Evolutionary conservation across 176 grass and related monocot genomes (phyloP).

Genomic region (Triticum timopheevii): DNA sequence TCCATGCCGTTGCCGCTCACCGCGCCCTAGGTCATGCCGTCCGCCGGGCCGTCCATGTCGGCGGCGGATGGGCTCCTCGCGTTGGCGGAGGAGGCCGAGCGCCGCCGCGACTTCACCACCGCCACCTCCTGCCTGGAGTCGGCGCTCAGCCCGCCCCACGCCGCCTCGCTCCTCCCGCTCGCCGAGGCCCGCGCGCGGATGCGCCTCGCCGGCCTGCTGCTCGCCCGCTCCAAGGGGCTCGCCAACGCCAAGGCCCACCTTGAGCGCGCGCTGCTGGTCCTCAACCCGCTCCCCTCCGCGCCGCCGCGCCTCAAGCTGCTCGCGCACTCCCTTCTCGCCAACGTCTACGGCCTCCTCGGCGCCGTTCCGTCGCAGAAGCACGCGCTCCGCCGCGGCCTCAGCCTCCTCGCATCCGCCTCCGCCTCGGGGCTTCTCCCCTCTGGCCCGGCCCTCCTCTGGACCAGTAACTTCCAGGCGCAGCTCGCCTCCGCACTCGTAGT

Average conservation of each 20-base stretch:
- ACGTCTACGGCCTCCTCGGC: constrained; percentile 61
- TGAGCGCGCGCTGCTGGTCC: constrained; percentile 73
- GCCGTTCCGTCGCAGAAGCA: constrained; percentile 67
- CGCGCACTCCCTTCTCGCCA: constrained; percentile 75
- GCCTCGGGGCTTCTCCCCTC: constrained; percentile 32
- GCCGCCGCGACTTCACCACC: constrained; percentile 58
- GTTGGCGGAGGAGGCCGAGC: constrained; percentile 78
- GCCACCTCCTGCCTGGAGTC: constrained; percentile 63
- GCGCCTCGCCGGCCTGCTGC: constrained; percentile 65
- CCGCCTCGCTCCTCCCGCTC: constrained; percentile 69
- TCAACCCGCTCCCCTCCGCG: constrained; percentile 65
- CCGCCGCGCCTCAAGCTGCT: constrained; percentile 78
- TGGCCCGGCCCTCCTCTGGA: constrained; percentile 56
- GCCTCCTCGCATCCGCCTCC: constrained; percentile 46
- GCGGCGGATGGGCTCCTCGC: constrained; percentile 77
- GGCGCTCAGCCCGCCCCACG: constrained; percentile 40
- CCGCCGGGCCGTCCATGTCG: constrained; percentile 25
- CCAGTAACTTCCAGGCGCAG: constrained; percentile 85
- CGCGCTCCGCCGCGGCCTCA: constrained; percentile 61
- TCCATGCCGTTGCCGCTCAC: constrained; percentile 32
- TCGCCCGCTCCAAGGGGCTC: constrained; percentile 50
- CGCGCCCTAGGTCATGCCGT: constrained; percentile 25
- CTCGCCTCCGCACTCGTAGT: constrained; percentile 70
- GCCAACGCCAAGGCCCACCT: constrained; percentile 79
- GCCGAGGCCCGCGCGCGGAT: constrained; percentile 77